Evolutionary conservation across 108 stramenopile genomes (phyloP), one percentile per base, ranked within the genome.

Genomic region (Nannochloropsis salina): DNA sequence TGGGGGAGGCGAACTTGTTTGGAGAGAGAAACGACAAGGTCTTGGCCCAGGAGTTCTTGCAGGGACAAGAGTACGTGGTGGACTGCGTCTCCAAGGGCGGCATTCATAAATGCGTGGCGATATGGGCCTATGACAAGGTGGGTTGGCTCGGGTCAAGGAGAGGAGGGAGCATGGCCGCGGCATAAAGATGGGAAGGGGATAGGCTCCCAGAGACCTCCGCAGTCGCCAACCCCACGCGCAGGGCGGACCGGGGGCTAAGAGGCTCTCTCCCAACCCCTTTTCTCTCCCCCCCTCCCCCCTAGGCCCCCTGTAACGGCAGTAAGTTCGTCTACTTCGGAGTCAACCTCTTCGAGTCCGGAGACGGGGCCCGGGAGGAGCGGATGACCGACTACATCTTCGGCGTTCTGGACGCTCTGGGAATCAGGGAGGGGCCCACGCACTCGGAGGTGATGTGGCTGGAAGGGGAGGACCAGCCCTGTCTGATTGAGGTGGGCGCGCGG

Each of bases 401-500:
- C 8, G 80, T 90, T 10, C 85, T 90, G 43, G 86, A 89, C 45
- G 88, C 86, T 20, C 83, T 90, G 31, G 83, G 82, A 45, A 82
- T 90, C 42, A 93, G 90, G 84, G 92, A 95, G 80, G 93, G 94
- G 11, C 93, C 92, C 45, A 90, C 93, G 44, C 96, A 93, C 83
- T 44, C 80, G 80, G 89, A 89, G 86, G 81, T 87, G 43, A 74
- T 86, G 6, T 81, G 74, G 9, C 92, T 93, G 84, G 94, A 90
- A 10, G 11, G 11, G 40, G 74, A 84, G 22, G 83, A 84, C 74
- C 94, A 93, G 42, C 95, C 95, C 6, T 95, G 95, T 88, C 92
- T 97, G 2, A 95, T 97, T 1, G 96, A 96, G 88, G 94, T 96
- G 91, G 95, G 95, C 80, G 94, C 95, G 87, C 92, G 96, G 80